A percentile compares a stretch with the other conserved stretches of the same genome.
Evolutionary conservation across 202 grass and related monocot species (phyloP).

Genomic region (Elaeis oleifera): DNA sequence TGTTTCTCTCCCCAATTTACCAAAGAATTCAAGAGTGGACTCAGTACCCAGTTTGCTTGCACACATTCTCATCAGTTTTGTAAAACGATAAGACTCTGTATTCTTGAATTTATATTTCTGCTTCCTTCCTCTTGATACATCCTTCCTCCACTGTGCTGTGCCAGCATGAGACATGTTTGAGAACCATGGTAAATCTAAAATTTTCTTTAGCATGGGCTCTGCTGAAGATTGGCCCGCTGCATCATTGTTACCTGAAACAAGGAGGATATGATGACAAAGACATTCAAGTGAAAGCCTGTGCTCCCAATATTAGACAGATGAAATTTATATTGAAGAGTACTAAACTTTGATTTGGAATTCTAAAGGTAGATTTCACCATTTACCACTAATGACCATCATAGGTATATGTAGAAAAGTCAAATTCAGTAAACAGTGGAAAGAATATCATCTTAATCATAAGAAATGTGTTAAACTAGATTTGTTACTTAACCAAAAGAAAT

Average conservation of each 20-base stretch:
- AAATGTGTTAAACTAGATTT: no score
- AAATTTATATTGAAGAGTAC: no score
- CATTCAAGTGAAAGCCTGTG: no score
- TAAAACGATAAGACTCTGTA: constrained; percentile 46
- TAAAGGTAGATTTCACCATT: no score
- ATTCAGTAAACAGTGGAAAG: no score
- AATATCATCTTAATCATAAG: no score
- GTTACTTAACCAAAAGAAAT: no score
- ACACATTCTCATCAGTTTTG: constrained; percentile 56
- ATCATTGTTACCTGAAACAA: constrained; percentile 6
- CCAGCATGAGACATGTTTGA: constrained; percentile 12
- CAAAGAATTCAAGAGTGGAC: constrained; percentile 52
- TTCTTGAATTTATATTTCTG: constrained; percentile 72
- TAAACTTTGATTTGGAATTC: no score
- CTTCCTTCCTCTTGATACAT: constrained; percentile 59
- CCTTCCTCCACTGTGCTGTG: constrained; percentile 26
- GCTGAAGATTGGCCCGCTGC: neutral
- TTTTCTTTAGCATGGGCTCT: constrained; percentile 27
- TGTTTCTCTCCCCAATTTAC: constrained; percentile 59
- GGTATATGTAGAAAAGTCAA: no score
- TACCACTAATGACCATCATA: no score
- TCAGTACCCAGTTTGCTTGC: constrained; percentile 50
- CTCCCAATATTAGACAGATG: no score
- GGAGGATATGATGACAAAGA: neutral
- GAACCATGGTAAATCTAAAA: constrained; percentile 67